Evolutionary conservation across 805 yeast species (phyloP).

Genomic region (Maudiozyma pseudohumilis): DNA sequence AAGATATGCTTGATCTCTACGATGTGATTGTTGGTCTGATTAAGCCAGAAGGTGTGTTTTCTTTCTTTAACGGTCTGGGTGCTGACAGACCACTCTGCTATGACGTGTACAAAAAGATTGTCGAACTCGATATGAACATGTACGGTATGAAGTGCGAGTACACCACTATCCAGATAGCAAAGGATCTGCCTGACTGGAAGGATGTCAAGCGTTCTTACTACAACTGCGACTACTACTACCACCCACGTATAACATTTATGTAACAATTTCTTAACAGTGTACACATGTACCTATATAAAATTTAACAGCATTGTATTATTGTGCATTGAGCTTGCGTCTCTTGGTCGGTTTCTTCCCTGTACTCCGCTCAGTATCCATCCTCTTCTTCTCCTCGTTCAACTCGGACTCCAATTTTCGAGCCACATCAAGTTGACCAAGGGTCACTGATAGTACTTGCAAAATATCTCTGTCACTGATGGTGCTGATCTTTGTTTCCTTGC

Average conservation of each 20-base stretch:
- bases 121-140: conserved; percentile 64
- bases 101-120: conserved; percentile 78
- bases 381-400: conserved; percentile 15
- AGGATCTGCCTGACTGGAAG: conserved; percentile 24
- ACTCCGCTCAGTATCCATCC: neutral
- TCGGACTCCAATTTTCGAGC: conserved; percentile 23
- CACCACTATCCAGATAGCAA: conserved; percentile 20
- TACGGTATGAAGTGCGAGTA: conserved; percentile 68
- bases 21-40: conserved; percentile 74
- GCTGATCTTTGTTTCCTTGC: too few species aligned
- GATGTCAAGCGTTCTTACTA: conserved; percentile 29
- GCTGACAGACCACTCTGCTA: conserved; percentile 67
- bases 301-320: neutral
- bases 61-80: conserved; percentile 87
- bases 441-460: conserved; percentile 22
- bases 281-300: neutral
- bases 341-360: neutral
- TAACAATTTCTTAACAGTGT: conserved; percentile 2
- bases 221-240: conserved; percentile 27
- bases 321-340: conserved; percentile 6
- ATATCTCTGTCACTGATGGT: conserved; percentile 18
- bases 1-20: conserved; percentile 77
- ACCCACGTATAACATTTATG: conserved; percentile 20
- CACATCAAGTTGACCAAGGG: conserved; percentile 20
- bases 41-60: conserved; percentile 73